Evolutionary conservation across 345 rosid genomes (phyloP), one percentile per base, ranked within the genome.

Genomic region (Carallia brachiata): DNA sequence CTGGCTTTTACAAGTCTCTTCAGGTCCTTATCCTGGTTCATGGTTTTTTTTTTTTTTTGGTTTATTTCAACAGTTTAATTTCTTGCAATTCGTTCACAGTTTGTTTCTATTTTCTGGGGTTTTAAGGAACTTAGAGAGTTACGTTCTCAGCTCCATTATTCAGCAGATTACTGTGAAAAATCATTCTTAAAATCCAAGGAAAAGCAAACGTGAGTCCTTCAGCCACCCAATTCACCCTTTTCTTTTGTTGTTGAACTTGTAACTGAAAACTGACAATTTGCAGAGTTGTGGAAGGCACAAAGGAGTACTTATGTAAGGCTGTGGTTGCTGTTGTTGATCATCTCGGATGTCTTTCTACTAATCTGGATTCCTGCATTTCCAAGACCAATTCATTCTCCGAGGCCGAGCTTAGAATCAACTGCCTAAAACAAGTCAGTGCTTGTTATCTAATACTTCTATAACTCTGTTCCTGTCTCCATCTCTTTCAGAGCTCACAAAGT

Each of bases 281-380:
- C 81, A 87, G 92, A 6, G 81, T 68, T 64, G 69, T 86, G 70
- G 92, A 87, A n/a, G 82, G 70, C 82, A 87, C 92, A 36, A 87
- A 83, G 64, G 88, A 87, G 61, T 89, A 89, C 79, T 47, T 87
- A 62, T 79, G 89, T 80, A 79, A 69, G 70, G 90, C 92, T 15
- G 62, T 86, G 54, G 89, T 89, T 15, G 78, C 92, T 3, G 75
- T 87, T 23, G 89, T 89, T 64, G 92, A 89, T 78, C 96, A 86
- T 73, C 78, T 89, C 31, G 92, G 96, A 50, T 81, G 69, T 23
- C 89, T 89, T 66, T 84, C 92, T 1, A 59, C 89, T 19, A 86
- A 84, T 66, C 84, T 89, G 12, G 73, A 86, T 55, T 53, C 28
- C 61, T 52, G 30, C 68, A 68, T 86, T 65, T 73, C 84, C 12